Percentiles rank a stretch among this genome's conserved stretches.
Evolutionary conservation across 2,329 filamentous ascomycete species (phyloP).

Genomic region (Colletotrichum kahawae): DNA sequence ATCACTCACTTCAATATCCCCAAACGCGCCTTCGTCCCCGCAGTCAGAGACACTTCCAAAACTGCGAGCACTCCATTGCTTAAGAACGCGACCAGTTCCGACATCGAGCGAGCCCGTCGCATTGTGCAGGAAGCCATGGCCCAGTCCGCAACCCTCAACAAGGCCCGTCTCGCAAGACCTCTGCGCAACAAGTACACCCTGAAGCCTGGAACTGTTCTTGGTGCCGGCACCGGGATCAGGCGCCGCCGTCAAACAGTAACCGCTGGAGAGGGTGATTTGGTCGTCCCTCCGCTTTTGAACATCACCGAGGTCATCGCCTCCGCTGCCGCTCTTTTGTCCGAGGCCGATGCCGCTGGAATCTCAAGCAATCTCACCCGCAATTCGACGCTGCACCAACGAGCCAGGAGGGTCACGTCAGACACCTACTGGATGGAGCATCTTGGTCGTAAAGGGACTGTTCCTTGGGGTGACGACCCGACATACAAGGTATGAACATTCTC

Average conservation of each 20-base stretch:
- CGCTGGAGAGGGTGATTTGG: not conserved
- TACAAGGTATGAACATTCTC: constrained; percentile 39
- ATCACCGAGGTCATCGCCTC: constrained; percentile 28
- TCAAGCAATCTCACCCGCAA: no score
- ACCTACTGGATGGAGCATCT: not conserved
- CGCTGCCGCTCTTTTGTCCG: constrained; percentile 28
- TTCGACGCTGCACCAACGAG: no score
- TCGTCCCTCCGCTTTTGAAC: not conserved
- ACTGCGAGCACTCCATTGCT: no score
- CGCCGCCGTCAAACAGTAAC: not conserved
- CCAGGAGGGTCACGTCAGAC: no score
- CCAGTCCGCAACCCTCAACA: not conserved
- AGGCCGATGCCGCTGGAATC: constrained; percentile 21
- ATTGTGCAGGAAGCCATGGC: constrained; percentile 23
- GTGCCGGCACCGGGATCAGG: no score
- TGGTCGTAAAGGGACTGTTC: not conserved
- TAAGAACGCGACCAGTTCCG: not conserved
- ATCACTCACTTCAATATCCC: no score
- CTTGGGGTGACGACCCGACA: not conserved
- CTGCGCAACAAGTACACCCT: not conserved
- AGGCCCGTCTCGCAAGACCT: not conserved
- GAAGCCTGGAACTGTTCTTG: not conserved
- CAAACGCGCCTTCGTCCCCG: not conserved
- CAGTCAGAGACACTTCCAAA: not conserved
- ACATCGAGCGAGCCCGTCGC: constrained; percentile 16